Conservation (phyloP, 176 grass and related monocot genomes). For the Oryza coarctata region DNA sequence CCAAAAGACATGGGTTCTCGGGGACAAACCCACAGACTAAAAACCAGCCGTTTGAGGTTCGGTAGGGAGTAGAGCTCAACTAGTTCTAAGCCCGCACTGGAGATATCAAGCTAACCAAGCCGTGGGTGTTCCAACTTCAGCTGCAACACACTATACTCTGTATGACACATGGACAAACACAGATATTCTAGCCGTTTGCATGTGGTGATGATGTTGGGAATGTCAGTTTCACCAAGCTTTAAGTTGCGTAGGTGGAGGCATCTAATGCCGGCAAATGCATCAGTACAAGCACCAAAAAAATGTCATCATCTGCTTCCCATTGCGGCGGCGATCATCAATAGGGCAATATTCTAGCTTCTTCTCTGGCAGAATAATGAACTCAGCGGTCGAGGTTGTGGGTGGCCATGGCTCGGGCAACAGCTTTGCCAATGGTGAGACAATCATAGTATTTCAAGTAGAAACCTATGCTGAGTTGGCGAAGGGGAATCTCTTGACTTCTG, state of each 20-base stretch:
- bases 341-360: rapidly evolving
- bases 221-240: not conserved
- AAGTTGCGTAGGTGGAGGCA: not conserved
- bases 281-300: not conserved
- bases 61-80: not conserved
- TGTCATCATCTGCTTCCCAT: not conserved
- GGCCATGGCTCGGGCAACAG: not conserved
- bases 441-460: not conserved
- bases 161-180: no score
- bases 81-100: not conserved
- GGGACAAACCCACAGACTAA: not conserved
- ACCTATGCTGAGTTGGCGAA: not conserved
- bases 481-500: not conserved
- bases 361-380: not conserved
- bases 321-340: not conserved
- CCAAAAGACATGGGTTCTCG: not conserved
- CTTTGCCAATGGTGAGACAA: no score
- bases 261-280: not conserved
- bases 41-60: not conserved
- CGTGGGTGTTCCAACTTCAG: not conserved
- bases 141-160: no score
- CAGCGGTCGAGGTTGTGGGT: not conserved
- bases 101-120: not conserved
- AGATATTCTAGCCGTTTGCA: not conserved
- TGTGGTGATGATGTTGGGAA: not conserved